Evolutionary conservation across 1,284 basidiomycete genomes (phyloP), one percentile per base, ranked within the genome.

Genomic region (Bondarzewia mesenterica): DNA sequence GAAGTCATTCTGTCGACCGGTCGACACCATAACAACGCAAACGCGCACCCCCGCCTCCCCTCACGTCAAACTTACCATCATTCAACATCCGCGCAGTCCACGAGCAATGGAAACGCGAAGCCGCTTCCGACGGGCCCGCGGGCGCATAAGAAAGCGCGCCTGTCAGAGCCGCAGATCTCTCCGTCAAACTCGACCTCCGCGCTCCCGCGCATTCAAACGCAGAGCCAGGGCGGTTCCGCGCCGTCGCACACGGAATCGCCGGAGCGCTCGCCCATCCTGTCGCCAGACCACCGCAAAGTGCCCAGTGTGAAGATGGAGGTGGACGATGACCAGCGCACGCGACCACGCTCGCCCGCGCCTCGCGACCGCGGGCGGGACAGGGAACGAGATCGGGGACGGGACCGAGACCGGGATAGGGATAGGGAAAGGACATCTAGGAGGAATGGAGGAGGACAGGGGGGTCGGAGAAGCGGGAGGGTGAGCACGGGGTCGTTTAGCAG

Each of bases 61-160:
- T 63, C 62, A 14, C 62, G 54, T 61, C 67, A 47, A 60, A 65
- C 59, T 52, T 69, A 60, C 58, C 56, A 62, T 18, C 48, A 50
- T 41, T 14, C 20, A 14, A 14, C 18, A 21, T 14, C 20, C 5
- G 18, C 18, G 18, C 51, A 46, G 43, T 18, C 52, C 35, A 67
- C 63, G 47, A 66, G 70, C 15, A 47, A 52, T 27, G 54, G 58
- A 12, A 65, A 60, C 47, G 61, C 66, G n/a, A 85, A 80, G 60
- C 70, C 69, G 3, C 79, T 77, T 8, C 86, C 87, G 0, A 89
- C 85, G 4, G 86, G 78, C 15, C 86, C 86, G 2, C 77, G 86
- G 44, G 84, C 84, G 16, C 73, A 85, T 63, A 89, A 88, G 69
- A 85, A 83, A 58, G 78, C 79, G 15, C 79, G 85, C 10, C 66